Percentiles rank a stretch among this genome's conserved stretches.
Evolutionary conservation across 352 stramenopile species (phyloP).

Genomic region (Globisporangium okanoganense): DNA sequence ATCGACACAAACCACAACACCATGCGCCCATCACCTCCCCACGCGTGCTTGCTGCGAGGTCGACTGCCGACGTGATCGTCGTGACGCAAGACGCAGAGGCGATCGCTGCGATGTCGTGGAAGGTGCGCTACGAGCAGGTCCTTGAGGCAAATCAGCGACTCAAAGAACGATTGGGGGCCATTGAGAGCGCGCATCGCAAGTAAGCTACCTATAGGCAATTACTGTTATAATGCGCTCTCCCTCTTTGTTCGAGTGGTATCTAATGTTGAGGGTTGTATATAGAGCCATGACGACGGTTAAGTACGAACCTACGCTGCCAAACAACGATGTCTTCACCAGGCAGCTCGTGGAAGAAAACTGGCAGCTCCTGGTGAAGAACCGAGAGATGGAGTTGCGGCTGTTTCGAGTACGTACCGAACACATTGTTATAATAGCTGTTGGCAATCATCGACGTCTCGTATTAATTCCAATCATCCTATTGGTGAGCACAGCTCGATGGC

Average conservation of each 20-base stretch:
- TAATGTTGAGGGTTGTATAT: neutral
- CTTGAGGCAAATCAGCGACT: slow-evolving; percentile 30
- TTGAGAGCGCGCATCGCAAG: slow-evolving; percentile 37
- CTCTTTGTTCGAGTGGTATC: neutral
- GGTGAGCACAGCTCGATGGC: slow-evolving; percentile 1
- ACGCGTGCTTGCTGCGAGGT: slow-evolving; percentile 4
- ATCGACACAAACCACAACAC: neutral
- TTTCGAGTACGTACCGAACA: slow-evolving; percentile 26
- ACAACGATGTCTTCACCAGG: slow-evolving; percentile 63
- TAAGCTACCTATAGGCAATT: slow-evolving; percentile 8
- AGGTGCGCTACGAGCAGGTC: slow-evolving; percentile 37
- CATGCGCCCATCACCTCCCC: slow-evolving; percentile 8
- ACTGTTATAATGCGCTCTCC: too few relatives aligned
- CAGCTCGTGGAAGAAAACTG: slow-evolving; percentile 64
- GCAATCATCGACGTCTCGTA: neutral
- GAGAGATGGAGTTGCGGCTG: slow-evolving; percentile 35
- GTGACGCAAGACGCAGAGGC: slow-evolving; percentile 31
- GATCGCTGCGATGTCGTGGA: slow-evolving; percentile 24
- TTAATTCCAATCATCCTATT: neutral
- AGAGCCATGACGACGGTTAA: slow-evolving; percentile 50
- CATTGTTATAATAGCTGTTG: neutral
- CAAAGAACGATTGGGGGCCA: slow-evolving; percentile 22
- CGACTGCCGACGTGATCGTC: slow-evolving; percentile 24
- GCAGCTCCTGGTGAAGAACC: slow-evolving; percentile 28
- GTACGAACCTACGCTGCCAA: slow-evolving; percentile 48